Base-by-base conservation (phyloP, 495 filamentous ascomycete species). In the Penicillium bovifimosum region DNA sequence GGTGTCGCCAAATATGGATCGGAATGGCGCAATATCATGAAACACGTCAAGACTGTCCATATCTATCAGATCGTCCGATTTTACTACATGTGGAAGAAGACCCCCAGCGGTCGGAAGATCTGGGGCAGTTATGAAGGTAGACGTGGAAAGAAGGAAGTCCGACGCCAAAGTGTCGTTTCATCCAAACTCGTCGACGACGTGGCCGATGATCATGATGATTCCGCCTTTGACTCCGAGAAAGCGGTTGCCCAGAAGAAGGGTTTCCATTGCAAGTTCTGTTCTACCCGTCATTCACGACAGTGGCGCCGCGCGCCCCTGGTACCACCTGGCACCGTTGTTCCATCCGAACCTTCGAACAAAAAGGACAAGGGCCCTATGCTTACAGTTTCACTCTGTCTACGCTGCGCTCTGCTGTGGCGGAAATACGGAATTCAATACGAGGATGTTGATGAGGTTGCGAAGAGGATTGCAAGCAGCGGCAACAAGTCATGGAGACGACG, bases 81-180 rank as follows among this genome's bases (percentile, higher is more conserved):
- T 54, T 99, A 97, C 66, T 97, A 97, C 67, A 87, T 87, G 59
- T 99, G 95, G 95, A 99, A 99, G 76, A 96, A 96, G 67, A 90
- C 91, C 0, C 81, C 86, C 1, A 79, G 83, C 41, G 93, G 95
- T 26, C 83, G 80, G 59, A 81, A 91, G 60, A 80, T 99, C 24
- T 97, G 95, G 95, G 89, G 87, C 31, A 86, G 81, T 45, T 96
- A 87, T 52, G 85, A 88, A 51, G 88, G 86, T 5, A 77, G 93
- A 20, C 92, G 90, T 58, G 86, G 86, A 26, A 93, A 92, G 67
- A 96, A 95, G 64, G 87, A 93, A 61, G 85, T 82, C 14, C 83
- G 79, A 54, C 71, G 77, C 20, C 66, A 69, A 47, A 80, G 79
- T 28, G 77, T 84, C 39, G 80, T 84, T 18, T 52, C 54, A 6